Percentiles rank a stretch among this genome's conserved stretches.
Conservation (phyloP, 108 stramenopile genomes). For the Stephanodiscus minutulus region DNA sequence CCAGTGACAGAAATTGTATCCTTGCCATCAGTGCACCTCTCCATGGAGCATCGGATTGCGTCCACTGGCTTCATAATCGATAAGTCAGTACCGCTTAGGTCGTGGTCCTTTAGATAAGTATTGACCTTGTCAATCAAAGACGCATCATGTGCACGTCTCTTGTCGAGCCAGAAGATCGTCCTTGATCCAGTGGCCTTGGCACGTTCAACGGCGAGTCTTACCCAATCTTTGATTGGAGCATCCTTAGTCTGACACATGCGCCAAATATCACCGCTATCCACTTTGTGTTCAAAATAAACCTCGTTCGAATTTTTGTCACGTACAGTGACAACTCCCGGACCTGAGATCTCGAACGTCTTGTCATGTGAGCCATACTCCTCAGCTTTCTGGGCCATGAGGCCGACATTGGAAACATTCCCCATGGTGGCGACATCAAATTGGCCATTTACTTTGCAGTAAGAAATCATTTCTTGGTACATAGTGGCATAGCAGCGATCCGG, state of each 20-base stretch:
- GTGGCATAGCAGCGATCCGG: constrained; percentile 92
- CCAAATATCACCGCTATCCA: constrained; percentile 91
- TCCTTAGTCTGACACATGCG: constrained; percentile 95
- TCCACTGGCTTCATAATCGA: constrained; percentile 91
- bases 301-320: constrained; percentile 78
- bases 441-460: constrained; percentile 83
- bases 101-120: constrained; percentile 83
- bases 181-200: constrained; percentile 79
- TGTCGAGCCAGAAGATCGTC: constrained; percentile 93
- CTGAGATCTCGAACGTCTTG: constrained; percentile 89
- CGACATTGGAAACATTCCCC: constrained; percentile 86
- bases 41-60: constrained; percentile 84
- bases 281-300: constrained; percentile 72
- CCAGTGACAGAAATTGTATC: constrained; percentile 94
- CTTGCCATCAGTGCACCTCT: constrained; percentile 83
- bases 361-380: constrained; percentile 95
- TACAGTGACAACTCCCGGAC: constrained; percentile 71
- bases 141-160: constrained; percentile 86
- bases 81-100: constrained; percentile 85
- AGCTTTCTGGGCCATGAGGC: constrained; percentile 93
- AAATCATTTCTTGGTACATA: constrained; percentile 88
- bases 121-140: constrained; percentile 87
- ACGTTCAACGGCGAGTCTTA: constrained; percentile 82
- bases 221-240: constrained; percentile 92
- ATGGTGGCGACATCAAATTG: constrained; percentile 91